A percentile compares a stretch with the other conserved stretches of the same genome.
phyloP scores from a whole-genome alignment of 1,284 basidiomycete genomes.

The Takashimella tepidaria region DNA sequence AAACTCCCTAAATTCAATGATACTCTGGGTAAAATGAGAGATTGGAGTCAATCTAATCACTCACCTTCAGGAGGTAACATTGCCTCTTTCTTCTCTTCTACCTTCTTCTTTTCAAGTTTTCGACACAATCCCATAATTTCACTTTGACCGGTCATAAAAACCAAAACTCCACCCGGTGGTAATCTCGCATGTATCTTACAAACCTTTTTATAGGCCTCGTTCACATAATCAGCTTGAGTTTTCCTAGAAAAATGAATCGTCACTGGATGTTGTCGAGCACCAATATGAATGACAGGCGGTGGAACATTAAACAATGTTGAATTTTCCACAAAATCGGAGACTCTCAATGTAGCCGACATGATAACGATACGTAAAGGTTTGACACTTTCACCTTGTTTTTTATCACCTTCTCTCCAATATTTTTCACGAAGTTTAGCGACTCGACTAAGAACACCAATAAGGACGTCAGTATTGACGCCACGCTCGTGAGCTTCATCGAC shows the following conservation, averaged over 20 bases:
- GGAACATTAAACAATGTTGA: conserved; percentile 70
- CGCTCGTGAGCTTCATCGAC: conserved; percentile 98
- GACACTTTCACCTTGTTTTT: conserved; percentile 48
- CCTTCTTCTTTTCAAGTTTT: conserved; percentile 73
- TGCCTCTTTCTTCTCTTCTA: conserved; percentile 53
- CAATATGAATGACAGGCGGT: conserved; percentile 85
- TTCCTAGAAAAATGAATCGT: conserved; percentile 88
- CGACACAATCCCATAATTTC: conserved; percentile 64
- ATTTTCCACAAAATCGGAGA: conserved; percentile 90
- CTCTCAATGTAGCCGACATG: conserved; percentile 97
- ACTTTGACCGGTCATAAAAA: conserved; percentile 73
- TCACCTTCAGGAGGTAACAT: conserved; percentile 31
- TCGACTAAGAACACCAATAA: conserved; percentile 91
- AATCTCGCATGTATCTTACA: conserved; percentile 69
- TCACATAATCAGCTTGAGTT: conserved; percentile 81
- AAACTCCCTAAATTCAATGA: conserved; percentile 51
- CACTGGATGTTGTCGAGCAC: conserved; percentile 90
- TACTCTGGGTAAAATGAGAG: no score
- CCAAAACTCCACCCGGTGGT: conserved; percentile 64
- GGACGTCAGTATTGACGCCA: conserved; percentile 96
- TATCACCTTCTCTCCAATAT: conserved; percentile 64
- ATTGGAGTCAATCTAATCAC: neutral
- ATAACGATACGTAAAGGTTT: conserved; percentile 88
- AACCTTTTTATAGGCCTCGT: conserved; percentile 84
- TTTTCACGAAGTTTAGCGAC: conserved; percentile 83